Percentiles rank a stretch among this genome's conserved stretches.
Conservation (phyloP, 2,329 filamentous ascomycete genomes). For the Alternaria sp. region DNA sequence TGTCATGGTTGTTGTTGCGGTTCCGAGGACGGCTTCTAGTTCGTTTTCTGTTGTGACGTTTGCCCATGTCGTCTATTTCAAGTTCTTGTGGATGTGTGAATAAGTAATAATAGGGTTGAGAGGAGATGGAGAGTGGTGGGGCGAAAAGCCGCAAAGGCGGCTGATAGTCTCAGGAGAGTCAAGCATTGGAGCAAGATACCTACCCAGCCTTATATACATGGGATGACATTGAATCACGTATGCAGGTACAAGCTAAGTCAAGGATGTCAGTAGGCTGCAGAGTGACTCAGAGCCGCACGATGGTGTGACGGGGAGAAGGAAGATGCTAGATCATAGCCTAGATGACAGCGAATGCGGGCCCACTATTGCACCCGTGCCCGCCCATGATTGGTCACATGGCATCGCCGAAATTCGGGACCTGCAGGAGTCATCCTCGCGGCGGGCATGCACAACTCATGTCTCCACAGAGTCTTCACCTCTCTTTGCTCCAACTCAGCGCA, state of each 20-base stretch:
- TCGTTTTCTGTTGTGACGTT: slow-evolving; percentile 53
- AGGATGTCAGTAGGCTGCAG: slow-evolving; percentile 30
- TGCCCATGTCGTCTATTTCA: slow-evolving; percentile 43
- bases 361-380: slow-evolving; percentile 24
- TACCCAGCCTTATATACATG: slow-evolving; percentile 35
- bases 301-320: slow-evolving; percentile 21
- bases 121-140: slow-evolving; percentile 13
- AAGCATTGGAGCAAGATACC: slow-evolving; percentile 14
- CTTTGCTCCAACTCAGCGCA: slow-evolving; percentile 11
- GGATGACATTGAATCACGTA: slow-evolving; percentile 24
- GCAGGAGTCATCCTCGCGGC: slow-evolving; percentile 30
- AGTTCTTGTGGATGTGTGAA: neutral
- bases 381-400: slow-evolving; percentile 41
- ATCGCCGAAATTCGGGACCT: slow-evolving; percentile 34
- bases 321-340: slow-evolving; percentile 21
- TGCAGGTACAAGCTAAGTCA: slow-evolving; percentile 33
- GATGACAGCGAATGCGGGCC: slow-evolving; percentile 27
- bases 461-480: slow-evolving; percentile 20
- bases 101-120: neutral
- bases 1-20: slow-evolving; percentile 38
- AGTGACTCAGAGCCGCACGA: slow-evolving; percentile 44
- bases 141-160: slow-evolving; percentile 42
- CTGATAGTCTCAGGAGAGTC: slow-evolving; percentile 27
- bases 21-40: slow-evolving; percentile 52
- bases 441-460: slow-evolving; percentile 25